Evolutionary conservation across 176 grass and related monocot species (phyloP).

Genomic region (Cenchrus americanus): DNA sequence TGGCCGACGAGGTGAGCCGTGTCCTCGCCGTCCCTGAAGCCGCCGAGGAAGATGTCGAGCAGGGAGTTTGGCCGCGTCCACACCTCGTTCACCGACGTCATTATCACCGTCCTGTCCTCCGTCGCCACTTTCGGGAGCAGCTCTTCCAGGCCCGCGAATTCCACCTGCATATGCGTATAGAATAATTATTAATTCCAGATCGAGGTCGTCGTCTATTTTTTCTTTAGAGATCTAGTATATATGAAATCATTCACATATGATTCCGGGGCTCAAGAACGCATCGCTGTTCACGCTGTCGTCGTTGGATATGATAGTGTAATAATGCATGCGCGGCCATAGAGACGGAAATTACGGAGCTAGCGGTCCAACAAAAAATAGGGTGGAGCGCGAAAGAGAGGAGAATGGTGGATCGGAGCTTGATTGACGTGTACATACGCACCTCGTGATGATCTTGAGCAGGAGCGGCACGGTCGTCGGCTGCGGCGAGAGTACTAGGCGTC

Average conservation of each 20-base stretch:
- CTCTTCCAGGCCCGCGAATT: slow-evolving; percentile 34
- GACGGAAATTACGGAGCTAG: too few relatives aligned
- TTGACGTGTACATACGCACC: background rate
- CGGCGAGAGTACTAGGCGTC: background rate
- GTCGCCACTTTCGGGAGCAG: slow-evolving; percentile 50
- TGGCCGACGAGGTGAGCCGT: slow-evolving; percentile 54
- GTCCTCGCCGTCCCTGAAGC: slow-evolving; percentile 64
- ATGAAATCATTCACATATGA: too few relatives aligned
- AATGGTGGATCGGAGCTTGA: too few relatives aligned
- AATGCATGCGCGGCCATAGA: background rate
- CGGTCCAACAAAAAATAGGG: background rate
- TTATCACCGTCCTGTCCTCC: slow-evolving; percentile 63
- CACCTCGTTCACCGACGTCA: slow-evolving; percentile 70
- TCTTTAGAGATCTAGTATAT: too few relatives aligned
- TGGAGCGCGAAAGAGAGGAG: background rate
- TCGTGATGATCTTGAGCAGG: background rate
- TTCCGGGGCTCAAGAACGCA: too few relatives aligned
- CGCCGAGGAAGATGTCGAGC: slow-evolving; percentile 61
- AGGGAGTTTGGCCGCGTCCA: slow-evolving; percentile 62
- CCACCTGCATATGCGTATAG: background rate
- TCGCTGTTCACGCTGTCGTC: too few relatives aligned
- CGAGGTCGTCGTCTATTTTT: too few relatives aligned
- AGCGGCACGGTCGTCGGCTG: background rate
- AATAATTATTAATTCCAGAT: background rate
- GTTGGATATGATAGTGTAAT: background rate